These are phyloP conservation scores for Globisporangium echinulatum DNA, from an alignment of 352 stramenopile species.

Conservation along the genomic window DNA sequence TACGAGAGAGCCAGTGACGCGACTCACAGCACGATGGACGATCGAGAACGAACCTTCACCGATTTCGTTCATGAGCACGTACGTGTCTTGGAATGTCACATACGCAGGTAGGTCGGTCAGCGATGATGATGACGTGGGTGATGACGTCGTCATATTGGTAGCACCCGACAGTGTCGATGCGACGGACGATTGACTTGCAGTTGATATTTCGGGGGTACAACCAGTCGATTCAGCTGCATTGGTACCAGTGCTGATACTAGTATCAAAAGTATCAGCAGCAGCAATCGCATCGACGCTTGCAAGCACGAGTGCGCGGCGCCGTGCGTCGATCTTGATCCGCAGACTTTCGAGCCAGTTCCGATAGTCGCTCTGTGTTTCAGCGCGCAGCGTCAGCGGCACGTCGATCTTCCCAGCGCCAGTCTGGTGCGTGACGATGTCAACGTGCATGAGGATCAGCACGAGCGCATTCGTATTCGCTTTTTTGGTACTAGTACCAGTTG, in stretches of 20 bases:
- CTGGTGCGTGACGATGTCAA: slow-evolving; percentile 34
- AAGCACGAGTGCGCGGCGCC: slow-evolving; percentile 26
- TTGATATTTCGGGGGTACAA: too few species aligned
- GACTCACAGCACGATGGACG: slow-evolving; percentile 70
- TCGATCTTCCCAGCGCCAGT: slow-evolving; percentile 34
- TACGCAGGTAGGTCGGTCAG: slow-evolving; percentile 34
- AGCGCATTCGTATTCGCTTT: slow-evolving; percentile 18
- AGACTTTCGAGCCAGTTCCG: slow-evolving; percentile 45
- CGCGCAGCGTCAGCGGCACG: slow-evolving; percentile 41
- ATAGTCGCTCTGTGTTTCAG: slow-evolving; percentile 35
- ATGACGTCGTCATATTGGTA: too few species aligned
- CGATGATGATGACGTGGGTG: background rate
- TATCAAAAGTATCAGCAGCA: too few species aligned
- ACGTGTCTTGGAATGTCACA: slow-evolving; percentile 50
- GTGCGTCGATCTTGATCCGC: slow-evolving; percentile 41
- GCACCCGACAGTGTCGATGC: too few species aligned
- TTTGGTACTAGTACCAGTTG: background rate
- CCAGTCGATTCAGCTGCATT: too few species aligned
- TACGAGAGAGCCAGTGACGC: slow-evolving; percentile 48
- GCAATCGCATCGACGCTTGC: slow-evolving; percentile 4
- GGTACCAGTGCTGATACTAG: too few species aligned
- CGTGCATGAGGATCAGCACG: slow-evolving; percentile 36
- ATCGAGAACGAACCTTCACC: slow-evolving; percentile 82
- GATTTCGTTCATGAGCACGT: slow-evolving; percentile 74
- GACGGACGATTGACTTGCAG: too few species aligned